Evolutionary conservation across 129 eudicot genomes (phyloP).

Genomic region (Helichrysum umbraculigerum): DNA sequence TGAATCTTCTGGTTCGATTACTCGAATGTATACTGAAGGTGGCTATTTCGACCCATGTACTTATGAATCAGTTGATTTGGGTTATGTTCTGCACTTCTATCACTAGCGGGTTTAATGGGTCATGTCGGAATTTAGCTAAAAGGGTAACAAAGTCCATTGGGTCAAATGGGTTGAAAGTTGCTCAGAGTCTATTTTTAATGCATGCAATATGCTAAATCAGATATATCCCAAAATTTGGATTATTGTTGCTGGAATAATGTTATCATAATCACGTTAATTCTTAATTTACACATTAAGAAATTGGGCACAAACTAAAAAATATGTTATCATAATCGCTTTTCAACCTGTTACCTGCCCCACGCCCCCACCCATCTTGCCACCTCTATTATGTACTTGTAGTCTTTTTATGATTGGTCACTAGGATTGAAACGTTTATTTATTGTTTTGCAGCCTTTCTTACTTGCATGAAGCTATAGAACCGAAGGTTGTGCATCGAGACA

Average conservation of each 20-base stretch:
- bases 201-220: not conserved
- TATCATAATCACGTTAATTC: not conserved
- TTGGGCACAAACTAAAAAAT: not conserved
- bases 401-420: not conserved
- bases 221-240: not conserved
- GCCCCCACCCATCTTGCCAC: not conserved
- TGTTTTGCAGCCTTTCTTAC: constrained; percentile 79
- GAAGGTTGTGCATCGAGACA: constrained; percentile 95
- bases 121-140: not conserved
- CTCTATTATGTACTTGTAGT: not conserved
- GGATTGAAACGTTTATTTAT: not conserved
- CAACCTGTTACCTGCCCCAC: not conserved
- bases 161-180: not conserved
- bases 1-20: constrained; percentile 8
- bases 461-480: constrained; percentile 98
- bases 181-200: not conserved
- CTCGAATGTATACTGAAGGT: not conserved
- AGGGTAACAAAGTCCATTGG: not conserved
- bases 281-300: not conserved
- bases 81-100: not conserved
- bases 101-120: not conserved
- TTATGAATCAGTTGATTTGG: not conserved
- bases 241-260: not conserved
- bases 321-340: too few species aligned
- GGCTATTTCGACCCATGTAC: not conserved